Percentiles rank a stretch among this genome's conserved stretches.
phyloP scores from a whole-genome alignment of 371 early-diverging fungal species.

The Polyrhizophydium stewartii region DNA sequence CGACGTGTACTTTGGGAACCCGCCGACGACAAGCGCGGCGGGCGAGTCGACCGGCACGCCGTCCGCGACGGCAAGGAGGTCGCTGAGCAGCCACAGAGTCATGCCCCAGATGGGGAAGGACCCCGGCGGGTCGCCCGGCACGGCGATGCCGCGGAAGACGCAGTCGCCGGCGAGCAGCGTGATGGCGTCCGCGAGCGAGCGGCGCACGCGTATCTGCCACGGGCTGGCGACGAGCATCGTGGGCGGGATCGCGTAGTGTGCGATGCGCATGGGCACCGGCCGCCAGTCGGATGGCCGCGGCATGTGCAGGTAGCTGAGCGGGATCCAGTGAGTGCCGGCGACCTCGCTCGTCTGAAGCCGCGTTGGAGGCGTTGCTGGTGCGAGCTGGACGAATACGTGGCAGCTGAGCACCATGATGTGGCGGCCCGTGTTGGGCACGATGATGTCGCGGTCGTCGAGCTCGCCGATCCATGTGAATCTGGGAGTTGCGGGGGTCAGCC shows the following conservation, averaged over 20 bases:
- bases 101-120: constrained; percentile 59
- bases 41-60: not conserved
- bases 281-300: constrained; percentile 5
- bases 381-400: constrained; percentile 55
- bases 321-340: constrained; percentile 61
- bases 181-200: not conserved
- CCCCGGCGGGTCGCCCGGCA: constrained; percentile 8
- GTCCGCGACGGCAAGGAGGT: constrained; percentile 37
- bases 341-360: constrained; percentile 55
- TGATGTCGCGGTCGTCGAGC: constrained; percentile 62
- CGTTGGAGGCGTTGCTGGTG: constrained; percentile 49
- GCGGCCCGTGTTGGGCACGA: constrained; percentile 44
- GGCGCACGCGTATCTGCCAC: constrained; percentile 2
- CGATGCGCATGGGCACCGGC: constrained; percentile 12
- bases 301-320: constrained; percentile 15
- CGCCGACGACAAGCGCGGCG: too few relatives aligned
- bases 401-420: constrained; percentile 54
- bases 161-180: constrained; percentile 29
- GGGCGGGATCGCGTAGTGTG: constrained; percentile 5
- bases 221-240: not conserved
- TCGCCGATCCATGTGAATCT: constrained; percentile 53
- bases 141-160: constrained; percentile 31
- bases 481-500: too few relatives aligned
- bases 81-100: constrained; percentile 62
- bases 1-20: too few relatives aligned